These are phyloP conservation scores for Pyrenula massariospora DNA, from an alignment of 495 filamentous ascomycete species.

Conservation along the genomic window DNA sequence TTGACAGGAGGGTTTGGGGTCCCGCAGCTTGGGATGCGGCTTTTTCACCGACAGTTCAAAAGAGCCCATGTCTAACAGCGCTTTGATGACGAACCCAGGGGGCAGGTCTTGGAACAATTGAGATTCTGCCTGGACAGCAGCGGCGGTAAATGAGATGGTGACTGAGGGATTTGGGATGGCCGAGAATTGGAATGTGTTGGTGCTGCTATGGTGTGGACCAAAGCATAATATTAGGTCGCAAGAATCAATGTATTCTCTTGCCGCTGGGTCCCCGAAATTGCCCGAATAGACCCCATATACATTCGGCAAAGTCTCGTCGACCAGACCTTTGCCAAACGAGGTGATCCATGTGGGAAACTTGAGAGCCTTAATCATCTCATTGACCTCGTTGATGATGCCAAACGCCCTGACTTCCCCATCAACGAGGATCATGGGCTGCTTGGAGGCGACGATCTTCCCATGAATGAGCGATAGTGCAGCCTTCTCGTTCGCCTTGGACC, in stretches of 20 bases:
- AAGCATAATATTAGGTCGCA: slow-evolving; percentile 22
- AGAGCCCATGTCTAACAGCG: slow-evolving; percentile 11
- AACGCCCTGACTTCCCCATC: slow-evolving; percentile 21
- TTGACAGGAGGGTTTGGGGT: slow-evolving; percentile 7
- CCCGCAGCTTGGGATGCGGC: slow-evolving; percentile 1
- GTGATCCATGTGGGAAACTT: slow-evolving; percentile 23
- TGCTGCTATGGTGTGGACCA: slow-evolving; percentile 22
- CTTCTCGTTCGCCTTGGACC: neutral
- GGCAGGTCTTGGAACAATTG: slow-evolving; percentile 16
- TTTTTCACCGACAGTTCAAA: too few species aligned
- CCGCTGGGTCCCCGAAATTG: slow-evolving; percentile 11
- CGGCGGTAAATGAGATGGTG: slow-evolving; percentile 17
- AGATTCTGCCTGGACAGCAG: slow-evolving; percentile 17
- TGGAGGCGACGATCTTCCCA: slow-evolving; percentile 18
- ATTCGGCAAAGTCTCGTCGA: slow-evolving; percentile 23
- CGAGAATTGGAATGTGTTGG: slow-evolving; percentile 23
- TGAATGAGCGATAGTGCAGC: slow-evolving; percentile 8
- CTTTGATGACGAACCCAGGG: slow-evolving; percentile 7
- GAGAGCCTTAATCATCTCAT: slow-evolving; percentile 15
- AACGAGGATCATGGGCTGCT: slow-evolving; percentile 22
- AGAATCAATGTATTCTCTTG: slow-evolving; percentile 16
- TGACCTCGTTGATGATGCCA: slow-evolving; percentile 15
- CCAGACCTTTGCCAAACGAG: slow-evolving; percentile 22
- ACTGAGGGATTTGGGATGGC: slow-evolving; percentile 15
- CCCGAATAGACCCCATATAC: slow-evolving; percentile 23